Percentiles rank a stretch among this genome's conserved stretches.
phyloP scores from a whole-genome alignment of 2,329 filamentous ascomycete genomes.

The Piedraia hortae region DNA sequence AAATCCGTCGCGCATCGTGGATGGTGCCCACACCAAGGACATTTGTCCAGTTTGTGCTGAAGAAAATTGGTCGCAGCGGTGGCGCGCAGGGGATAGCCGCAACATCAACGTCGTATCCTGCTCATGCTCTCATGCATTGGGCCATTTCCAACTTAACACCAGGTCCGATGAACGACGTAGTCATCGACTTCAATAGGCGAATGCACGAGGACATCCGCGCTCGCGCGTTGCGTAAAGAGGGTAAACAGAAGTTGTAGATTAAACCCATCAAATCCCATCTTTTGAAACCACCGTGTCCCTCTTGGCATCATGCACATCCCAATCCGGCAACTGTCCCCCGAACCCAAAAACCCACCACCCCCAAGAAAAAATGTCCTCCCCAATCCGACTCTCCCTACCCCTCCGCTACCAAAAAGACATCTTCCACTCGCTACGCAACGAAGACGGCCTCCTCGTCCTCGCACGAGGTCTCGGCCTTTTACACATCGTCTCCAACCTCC shows the following conservation, averaged over 20 bases:
- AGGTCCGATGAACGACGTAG: slow-evolving; percentile 27
- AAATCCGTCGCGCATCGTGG: slow-evolving; percentile 53
- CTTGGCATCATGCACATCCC: no score
- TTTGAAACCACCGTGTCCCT: no score
- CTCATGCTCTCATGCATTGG: slow-evolving; percentile 72
- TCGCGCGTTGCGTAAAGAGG: slow-evolving; percentile 58
- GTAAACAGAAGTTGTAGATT: no score
- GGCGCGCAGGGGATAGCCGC: slow-evolving; percentile 52
- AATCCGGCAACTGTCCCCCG: no score
- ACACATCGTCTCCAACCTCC: slow-evolving; percentile 76
- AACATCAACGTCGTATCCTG: slow-evolving; percentile 84
- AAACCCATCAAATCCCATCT: no score
- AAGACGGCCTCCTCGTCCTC: slow-evolving; percentile 83
- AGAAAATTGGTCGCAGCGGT: slow-evolving; percentile 53
- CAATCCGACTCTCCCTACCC: slow-evolving; percentile 58
- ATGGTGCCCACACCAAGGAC: slow-evolving; percentile 55
- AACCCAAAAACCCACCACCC: no score
- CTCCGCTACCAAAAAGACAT: slow-evolving; percentile 83
- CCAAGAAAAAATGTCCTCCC: no score
- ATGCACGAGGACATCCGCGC: slow-evolving; percentile 68
- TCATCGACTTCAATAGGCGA: slow-evolving; percentile 31
- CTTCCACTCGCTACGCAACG: slow-evolving; percentile 64
- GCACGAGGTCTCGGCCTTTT: slow-evolving; percentile 79
- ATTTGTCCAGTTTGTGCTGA: slow-evolving; percentile 54
- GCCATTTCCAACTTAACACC: slow-evolving; percentile 31